Evolutionary conservation across 306 rosid genomes (phyloP).

Genomic region (Corylus americana): DNA sequence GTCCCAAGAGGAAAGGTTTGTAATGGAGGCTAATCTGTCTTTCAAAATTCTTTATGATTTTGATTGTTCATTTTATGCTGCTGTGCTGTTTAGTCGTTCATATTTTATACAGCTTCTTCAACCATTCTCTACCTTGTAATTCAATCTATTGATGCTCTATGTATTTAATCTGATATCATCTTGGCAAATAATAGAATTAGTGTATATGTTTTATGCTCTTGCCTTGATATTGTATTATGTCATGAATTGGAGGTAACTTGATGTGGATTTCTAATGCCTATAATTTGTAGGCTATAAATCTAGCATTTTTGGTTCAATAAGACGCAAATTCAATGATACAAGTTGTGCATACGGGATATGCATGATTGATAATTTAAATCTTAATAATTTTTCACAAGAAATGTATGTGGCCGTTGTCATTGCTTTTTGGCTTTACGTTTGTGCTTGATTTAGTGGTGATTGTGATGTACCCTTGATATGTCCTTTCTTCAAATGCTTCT

Average conservation of each 20-base stretch:
- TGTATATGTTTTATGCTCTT: neutral
- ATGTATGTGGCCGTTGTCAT: neutral
- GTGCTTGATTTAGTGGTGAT: neutral
- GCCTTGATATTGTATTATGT: neutral
- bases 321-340: neutral
- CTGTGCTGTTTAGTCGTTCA: neutral
- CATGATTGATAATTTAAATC: neutral
- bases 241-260: neutral
- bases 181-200: neutral
- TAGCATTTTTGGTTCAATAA: neutral
- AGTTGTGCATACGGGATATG: neutral
- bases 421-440: neutral
- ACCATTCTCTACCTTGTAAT: neutral
- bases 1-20: constrained; percentile 98
- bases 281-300: neutral
- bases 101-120: neutral
- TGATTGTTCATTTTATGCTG: neutral
- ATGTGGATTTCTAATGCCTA: neutral
- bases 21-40: neutral
- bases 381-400: neutral
- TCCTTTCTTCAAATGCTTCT: neutral
- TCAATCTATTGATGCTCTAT: neutral
- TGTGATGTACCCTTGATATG: neutral
- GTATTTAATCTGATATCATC: neutral
- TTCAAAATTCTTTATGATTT: neutral